Evolutionary conservation across 345 rosid genomes (phyloP).

Genomic region (Salix viminalis): DNA sequence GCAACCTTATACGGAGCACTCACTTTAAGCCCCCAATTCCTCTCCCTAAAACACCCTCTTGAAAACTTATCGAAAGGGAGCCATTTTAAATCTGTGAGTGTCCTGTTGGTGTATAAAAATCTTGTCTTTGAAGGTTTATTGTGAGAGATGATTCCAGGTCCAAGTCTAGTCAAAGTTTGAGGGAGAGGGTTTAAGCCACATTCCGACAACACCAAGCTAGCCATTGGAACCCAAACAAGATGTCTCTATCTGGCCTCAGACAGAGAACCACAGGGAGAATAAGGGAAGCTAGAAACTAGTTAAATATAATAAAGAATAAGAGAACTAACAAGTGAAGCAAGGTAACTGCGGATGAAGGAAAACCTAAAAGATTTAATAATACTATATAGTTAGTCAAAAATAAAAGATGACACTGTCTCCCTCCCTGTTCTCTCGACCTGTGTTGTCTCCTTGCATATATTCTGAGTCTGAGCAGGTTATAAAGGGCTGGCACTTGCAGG

Average conservation of each 20-base stretch:
- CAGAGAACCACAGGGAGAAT: neutral
- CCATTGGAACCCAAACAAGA: constrained; percentile 48
- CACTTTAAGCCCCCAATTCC: constrained; percentile 14
- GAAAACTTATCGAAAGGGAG: neutral
- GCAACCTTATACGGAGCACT: constrained; percentile 14
- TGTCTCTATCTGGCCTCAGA: neutral
- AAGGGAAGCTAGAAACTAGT: neutral
- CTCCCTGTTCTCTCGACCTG: neutral
- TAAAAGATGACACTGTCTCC: neutral
- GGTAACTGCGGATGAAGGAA: neutral
- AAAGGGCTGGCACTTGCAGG: neutral
- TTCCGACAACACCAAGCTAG: constrained; percentile 61
- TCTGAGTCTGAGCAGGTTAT: neutral
- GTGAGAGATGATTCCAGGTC: constrained; percentile 26
- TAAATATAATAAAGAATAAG: neutral
- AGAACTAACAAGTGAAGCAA: neutral
- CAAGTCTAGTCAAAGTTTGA: constrained; percentile 34
- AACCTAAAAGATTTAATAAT: neutral
- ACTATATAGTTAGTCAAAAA: neutral
- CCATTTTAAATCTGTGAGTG: neutral
- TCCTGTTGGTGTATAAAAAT: constrained; percentile 13
- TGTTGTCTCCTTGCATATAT: neutral
- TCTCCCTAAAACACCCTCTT: constrained; percentile 3
- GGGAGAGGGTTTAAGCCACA: constrained; percentile 77
- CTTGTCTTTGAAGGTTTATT: constrained; percentile 18